Conservation (phyloP, 2,329 filamentous ascomycete genomes). For the Monosporascus cannonballus region DNA sequence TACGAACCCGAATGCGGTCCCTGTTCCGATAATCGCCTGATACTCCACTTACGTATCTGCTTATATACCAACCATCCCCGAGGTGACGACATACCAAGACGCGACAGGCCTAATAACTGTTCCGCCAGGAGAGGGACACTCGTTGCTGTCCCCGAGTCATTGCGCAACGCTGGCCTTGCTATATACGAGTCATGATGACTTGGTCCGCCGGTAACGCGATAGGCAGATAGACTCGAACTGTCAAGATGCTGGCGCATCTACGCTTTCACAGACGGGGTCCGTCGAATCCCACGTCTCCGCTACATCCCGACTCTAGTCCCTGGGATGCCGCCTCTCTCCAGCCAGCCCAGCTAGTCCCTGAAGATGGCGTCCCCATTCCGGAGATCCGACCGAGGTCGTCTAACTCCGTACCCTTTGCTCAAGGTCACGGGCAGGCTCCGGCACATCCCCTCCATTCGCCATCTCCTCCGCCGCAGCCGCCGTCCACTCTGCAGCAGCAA, state of each 20-base stretch:
- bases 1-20: too few species aligned
- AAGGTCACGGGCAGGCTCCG: constrained; percentile 23
- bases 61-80: too few species aligned
- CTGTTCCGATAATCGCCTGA: too few species aligned
- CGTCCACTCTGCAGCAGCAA: constrained; percentile 11
- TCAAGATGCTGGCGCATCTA: constrained; percentile 45
- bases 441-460: constrained; percentile 27
- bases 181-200: neutral
- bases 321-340: constrained; percentile 34
- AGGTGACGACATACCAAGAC: too few species aligned
- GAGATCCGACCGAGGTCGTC: constrained; percentile 34
- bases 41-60: too few species aligned
- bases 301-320: constrained; percentile 36
- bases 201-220: neutral
- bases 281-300: constrained; percentile 50
- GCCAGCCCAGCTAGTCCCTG: constrained; percentile 34
- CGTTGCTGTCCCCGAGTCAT: too few species aligned
- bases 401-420: constrained; percentile 22
- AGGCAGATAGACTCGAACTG: neutral
- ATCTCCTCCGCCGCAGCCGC: constrained; percentile 27
- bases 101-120: too few species aligned
- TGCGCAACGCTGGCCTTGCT: too few species aligned
- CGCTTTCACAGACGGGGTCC: constrained; percentile 53
- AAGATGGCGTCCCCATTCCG: constrained; percentile 39
- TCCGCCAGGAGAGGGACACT: too few species aligned